Conservation (phyloP, 2,329 filamentous ascomycete species). For the Magnaporthales sp. region DNA sequence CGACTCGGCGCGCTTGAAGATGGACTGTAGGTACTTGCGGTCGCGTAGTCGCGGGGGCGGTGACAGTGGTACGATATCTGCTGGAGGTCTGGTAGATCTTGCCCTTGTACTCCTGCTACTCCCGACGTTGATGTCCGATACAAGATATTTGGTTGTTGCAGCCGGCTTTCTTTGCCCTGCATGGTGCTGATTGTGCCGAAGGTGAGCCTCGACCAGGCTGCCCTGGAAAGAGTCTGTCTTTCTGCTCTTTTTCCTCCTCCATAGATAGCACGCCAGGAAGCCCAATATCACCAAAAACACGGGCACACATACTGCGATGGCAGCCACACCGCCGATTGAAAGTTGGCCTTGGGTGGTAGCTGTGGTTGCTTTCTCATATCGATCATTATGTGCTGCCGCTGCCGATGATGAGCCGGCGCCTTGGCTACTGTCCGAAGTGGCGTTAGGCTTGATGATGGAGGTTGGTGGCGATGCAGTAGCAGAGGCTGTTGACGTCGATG, state of each 20-base stretch:
- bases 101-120: conserved; percentile 4
- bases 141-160: conserved; percentile 31
- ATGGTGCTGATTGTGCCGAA: conserved; percentile 15
- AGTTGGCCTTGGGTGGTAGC: conserved; percentile 16
- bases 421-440: background rate
- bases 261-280: conserved; percentile 26
- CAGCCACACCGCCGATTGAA: conserved; percentile 31
- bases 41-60: conserved; percentile 40
- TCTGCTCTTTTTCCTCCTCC: conserved; percentile 18
- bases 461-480: background rate
- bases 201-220: conserved; percentile 14
- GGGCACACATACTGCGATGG: conserved; percentile 33
- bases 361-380: background rate
- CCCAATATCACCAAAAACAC: conserved; percentile 28
- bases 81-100: background rate
- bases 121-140: conserved; percentile 24
- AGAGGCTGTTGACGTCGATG: background rate
- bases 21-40: conserved; percentile 31
- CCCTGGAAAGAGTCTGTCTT: conserved; percentile 9
- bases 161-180: conserved; percentile 12
- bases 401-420: background rate
- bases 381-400: background rate
- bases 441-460: background rate
- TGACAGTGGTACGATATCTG: conserved; percentile 22
- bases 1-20: conserved; percentile 19